Conservation (phyloP, 2,329 filamentous ascomycete genomes). For the Canariomyces notabilis region DNA sequence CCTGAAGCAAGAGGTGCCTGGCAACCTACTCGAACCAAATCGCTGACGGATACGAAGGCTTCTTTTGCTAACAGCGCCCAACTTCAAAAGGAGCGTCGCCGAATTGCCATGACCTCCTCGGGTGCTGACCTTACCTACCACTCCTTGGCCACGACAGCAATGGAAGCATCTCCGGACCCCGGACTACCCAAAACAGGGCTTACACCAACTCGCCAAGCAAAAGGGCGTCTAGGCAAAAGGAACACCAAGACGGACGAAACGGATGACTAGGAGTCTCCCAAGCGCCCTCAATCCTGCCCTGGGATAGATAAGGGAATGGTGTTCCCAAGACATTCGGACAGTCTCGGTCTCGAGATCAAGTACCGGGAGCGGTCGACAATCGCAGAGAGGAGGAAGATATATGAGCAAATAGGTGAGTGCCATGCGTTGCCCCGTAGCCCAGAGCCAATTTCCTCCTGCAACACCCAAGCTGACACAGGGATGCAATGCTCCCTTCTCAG, state of each 20-base stretch:
- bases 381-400: slow-evolving; percentile 30
- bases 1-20: no score
- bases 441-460: not conserved
- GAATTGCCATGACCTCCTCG: no score
- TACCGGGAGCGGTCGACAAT: slow-evolving; percentile 29
- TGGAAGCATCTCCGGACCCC: not conserved
- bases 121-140: no score
- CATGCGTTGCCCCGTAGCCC: not conserved
- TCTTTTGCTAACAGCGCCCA: no score
- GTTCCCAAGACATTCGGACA: not conserved
- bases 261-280: slow-evolving; percentile 1
- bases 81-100: no score
- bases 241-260: not conserved
- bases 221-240: not conserved
- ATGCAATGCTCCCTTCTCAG: slow-evolving; percentile 3
- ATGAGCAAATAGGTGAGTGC: slow-evolving; percentile 29
- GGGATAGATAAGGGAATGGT: not conserved
- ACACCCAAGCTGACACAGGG: not conserved
- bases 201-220: not conserved
- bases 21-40: no score
- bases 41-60: no score
- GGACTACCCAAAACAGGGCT: no score
- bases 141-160: slow-evolving; percentile 24
- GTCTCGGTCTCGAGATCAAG: not conserved
- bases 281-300: not conserved